These are phyloP conservation scores for Amphicarpaea edgeworthii DNA, from an alignment of 306 rosid species.

Conservation along the genomic window DNA sequence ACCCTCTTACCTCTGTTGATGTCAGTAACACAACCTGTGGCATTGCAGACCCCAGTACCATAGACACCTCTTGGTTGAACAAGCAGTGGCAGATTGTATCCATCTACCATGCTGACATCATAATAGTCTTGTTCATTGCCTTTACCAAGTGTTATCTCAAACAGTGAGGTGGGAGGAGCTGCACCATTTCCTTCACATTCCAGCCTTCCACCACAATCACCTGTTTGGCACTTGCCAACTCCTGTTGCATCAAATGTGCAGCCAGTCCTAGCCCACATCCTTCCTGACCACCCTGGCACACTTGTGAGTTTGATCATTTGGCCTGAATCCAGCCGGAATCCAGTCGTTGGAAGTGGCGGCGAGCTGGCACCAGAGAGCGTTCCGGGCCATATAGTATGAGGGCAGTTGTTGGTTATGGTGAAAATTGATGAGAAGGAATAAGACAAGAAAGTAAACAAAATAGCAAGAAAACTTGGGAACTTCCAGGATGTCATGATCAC, in stretches of 20 bases:
- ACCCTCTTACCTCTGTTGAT: conserved; percentile 67
- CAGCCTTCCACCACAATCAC: conserved; percentile 89
- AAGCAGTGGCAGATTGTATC: conserved; percentile 81
- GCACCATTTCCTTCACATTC: conserved; percentile 88
- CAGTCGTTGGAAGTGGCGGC: conserved; percentile 63
- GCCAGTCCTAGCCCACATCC: conserved; percentile 95
- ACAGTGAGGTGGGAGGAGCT: conserved; percentile 81
- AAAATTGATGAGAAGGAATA: conserved; percentile 54
- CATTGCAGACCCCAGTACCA: conserved; percentile 65
- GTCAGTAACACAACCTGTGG: conserved; percentile 82
- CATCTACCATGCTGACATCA: conserved; percentile 89
- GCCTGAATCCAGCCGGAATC: conserved; percentile 65
- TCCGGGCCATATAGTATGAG: conserved; percentile 83
- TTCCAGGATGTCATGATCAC: conserved; percentile 38
- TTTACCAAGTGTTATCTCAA: conserved; percentile 83
- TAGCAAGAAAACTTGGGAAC: conserved; percentile 30
- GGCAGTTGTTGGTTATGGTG: conserved; percentile 81
- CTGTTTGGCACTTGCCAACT: conserved; percentile 77
- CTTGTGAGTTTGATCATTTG: conserved; percentile 60
- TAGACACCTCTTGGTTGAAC: conserved; percentile 66
- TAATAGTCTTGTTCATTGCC: conserved; percentile 72
- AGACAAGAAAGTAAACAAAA: conserved; percentile 41
- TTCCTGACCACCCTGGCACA: conserved; percentile 85
- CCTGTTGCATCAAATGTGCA: conserved; percentile 80
- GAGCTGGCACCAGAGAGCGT: conserved; percentile 77